Base-by-base conservation (phyloP, 345 rosid species). In the Rhizophora mangle region DNA sequence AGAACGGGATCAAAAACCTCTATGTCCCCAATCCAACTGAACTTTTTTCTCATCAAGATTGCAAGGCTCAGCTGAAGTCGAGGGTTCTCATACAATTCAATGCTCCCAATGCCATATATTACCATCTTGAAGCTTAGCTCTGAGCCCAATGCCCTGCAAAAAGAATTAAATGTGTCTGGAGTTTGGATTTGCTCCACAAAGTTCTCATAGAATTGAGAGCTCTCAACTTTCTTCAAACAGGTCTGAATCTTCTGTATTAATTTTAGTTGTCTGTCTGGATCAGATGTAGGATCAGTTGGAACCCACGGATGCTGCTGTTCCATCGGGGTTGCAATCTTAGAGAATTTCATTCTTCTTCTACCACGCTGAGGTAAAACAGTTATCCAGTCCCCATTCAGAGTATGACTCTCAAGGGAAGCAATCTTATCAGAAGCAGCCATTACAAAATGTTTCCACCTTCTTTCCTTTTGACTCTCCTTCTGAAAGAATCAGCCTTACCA, bases 1-100 rank as follows among this genome's bases (percentile, higher is more conserved):
- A 95, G 85, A 59, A 95, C 49, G 11, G 98, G 98, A 79, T 95
- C 96, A 61, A 95, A 95, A 36, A 92, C 89, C 68, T 95, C 84
- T 2, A 88, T 75, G 76, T 84, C 76, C 56, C 92, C 92, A 27
- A 88, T 78, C 96, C 96, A 92, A 73, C 81, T 73, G 21, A 87
- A 85, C 73, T 85, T 84, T 66, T 84, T 85, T 77, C 87, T 88
- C 86, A 92, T 79, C 82, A 90, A 82, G 57, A 95, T 61, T 7
- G 92, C 90, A 70, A 90, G 80, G 75, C 92, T 82, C 13, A 92
- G 90, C 76, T 90, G 98, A 71, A 90, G 58, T 67, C 91, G 73
- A 36, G 98, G 96, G 53, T 86, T 65, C 77, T 90, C 98, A 47
- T 85, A 87, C 6, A 85, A 86, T 68, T 95, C 98, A 47, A 95